Base-by-base conservation (phyloP, 371 early-diverging fungal species). In the Mucor irregularis region DNA sequence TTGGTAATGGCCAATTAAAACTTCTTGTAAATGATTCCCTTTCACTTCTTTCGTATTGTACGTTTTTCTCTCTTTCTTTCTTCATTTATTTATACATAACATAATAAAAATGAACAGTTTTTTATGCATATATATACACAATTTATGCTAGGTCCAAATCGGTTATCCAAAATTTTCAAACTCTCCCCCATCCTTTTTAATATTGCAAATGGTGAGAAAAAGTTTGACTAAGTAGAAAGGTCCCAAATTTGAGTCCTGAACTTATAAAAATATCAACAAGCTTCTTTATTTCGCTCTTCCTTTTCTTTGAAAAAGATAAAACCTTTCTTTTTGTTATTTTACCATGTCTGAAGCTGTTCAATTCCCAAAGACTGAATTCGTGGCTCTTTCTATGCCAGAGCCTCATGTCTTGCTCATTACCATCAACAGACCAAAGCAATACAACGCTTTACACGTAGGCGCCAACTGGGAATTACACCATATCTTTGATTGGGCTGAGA, bases 401-500 rank as follows among this genome's bases (percentile, higher is more conserved):
- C 64, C 71, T 43, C 71, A 74, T 60, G 56, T 76, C 5, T 56
- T 80, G 19, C 49, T 80, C 31, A 64, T 80, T 39, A 80, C 77
- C 9, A 74, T 80, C 39, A 74, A 80, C 46, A 66, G 77, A 50
- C 73, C 61, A 2, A 68, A 76, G 22, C 59, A 69, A 28, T 68
- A 65, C 53, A 80, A 80, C 53, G 73, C 77, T 11, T 56, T 80
- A 14, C 56, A 65, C 57, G 53, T 63, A n/a, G 73, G 63, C 39
- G 74, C 77, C 4, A 74, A 76, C 49, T 65, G 53, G 49, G 80
- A 80, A 62, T 42, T 80, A 40, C 59, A 62, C 14, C 37, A 53
- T 11, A 46, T 76, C 3, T 52, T 80, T 24, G 66, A 74, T 44
- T 80, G 77, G 75, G 76, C 73, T n/a, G 71, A 80, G 46, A 59